Base-by-base conservation (phyloP, 2,329 filamentous ascomycete genomes). In the Oidium heveae region DNA sequence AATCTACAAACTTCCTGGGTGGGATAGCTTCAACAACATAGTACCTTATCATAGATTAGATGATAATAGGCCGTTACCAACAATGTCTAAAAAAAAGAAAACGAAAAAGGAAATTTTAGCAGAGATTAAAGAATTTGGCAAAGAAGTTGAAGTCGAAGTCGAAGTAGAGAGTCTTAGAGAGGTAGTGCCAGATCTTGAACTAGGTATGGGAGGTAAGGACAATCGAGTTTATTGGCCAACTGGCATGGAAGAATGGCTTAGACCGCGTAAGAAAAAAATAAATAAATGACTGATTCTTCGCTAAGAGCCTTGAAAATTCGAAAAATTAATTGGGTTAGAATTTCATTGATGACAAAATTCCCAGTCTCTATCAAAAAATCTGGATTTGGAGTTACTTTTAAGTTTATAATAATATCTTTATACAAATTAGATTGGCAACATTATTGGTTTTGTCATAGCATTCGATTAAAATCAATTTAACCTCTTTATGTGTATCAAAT, bases 191-290 rank as follows among this genome's bases (percentile, higher is more conserved):
- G 68, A 71, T 16, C 76, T 83, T 6, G 84, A 93, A 18, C 70
- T 91, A 13, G 80, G 79, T 1, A 94, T 95, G 88, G 89, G 89
- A 41, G 89, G 89, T 0, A 77, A 81, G 0, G 74, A 89, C 28
- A 73, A 79, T 52, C 72, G 88, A 44, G 89, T 95, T 0, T 95
- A 93, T 65, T 95, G 89, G 88, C 88, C 87, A 0, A 73, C 78
- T 0, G 85, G 85, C 0, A 86, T 87, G 79, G 88, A 94, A 65
- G 84, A 93, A 58, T 95, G 87, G 86, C 69, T 95, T 22, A 74
- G 80, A 55, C 86, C 87, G 0, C 80, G 76, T 66, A 95, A 94
- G 69, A 75, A 79, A 55, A 75, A 81, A 58, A 66, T 77, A 65
- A 80, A 68, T 67, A 74, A 67, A 62, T 32, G 28, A 8, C 4